Conservation (phyloP, 257 asterid species). For the Nicotiana attenuata region DNA sequence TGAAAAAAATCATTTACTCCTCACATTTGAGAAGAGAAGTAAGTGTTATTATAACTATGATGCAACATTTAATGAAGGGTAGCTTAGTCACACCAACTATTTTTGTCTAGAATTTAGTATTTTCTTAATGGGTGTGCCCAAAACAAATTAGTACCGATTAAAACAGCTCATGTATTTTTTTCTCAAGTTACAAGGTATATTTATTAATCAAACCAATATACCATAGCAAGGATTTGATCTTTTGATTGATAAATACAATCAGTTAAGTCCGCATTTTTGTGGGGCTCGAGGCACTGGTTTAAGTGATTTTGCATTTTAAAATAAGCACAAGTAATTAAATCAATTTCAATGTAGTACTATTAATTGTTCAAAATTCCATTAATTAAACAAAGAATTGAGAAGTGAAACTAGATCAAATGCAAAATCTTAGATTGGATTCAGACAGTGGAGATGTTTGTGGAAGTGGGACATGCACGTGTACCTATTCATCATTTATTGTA, state of each 20-base stretch:
- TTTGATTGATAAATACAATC: not conserved
- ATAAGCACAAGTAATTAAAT: not conserved
- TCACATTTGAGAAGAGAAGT: too few species aligned
- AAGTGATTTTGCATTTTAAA: not conserved
- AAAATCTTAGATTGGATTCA: not conserved
- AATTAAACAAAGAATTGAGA: too few species aligned
- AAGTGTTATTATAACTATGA: too few species aligned
- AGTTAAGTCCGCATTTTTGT: not conserved
- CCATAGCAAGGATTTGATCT: not conserved
- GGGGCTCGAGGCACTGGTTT: not conserved
- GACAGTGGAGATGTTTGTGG: conserved; percentile 2
- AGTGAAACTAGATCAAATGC: not conserved
- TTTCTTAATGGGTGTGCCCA: too few species aligned
- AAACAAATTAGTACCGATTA: not conserved
- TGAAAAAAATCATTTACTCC: too few species aligned
- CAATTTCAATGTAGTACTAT: not conserved
- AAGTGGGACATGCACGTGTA: not conserved
- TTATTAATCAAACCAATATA: not conserved
- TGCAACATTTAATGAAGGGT: too few species aligned
- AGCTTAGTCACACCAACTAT: too few species aligned
- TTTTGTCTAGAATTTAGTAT: too few species aligned
- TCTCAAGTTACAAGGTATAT: too few species aligned
- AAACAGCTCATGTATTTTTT: too few species aligned
- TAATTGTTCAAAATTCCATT: too few species aligned
- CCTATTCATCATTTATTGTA: not conserved